Evolutionary conservation across 345 rosid species (phyloP).

Genomic region (Heritiera fomes): DNA sequence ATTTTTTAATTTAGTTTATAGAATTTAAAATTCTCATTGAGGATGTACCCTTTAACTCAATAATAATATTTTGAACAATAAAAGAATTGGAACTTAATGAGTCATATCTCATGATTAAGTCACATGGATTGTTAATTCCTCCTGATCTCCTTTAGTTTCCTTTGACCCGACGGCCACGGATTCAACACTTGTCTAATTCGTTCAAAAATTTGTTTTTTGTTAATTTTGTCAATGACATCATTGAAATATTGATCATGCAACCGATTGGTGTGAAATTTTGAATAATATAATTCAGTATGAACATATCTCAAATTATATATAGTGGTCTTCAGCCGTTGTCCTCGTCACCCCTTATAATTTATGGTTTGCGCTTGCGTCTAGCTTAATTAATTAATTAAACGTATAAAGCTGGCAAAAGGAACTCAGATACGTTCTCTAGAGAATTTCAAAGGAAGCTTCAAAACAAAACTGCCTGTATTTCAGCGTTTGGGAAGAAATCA

Average conservation of each 20-base stretch:
- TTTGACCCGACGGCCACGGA: not conserved
- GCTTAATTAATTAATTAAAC: not conserved
- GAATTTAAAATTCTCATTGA: no score
- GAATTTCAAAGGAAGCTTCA: not conserved
- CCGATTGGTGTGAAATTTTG: not conserved
- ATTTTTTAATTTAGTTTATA: no score
- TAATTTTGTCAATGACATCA: not conserved
- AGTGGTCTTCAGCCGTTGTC: not conserved
- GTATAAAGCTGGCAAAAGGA: conserved; percentile 3
- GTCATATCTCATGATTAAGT: no score
- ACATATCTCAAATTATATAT: no score
- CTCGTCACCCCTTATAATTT: not conserved
- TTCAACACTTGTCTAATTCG: not conserved
- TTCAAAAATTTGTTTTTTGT: not conserved
- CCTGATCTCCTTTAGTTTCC: not conserved
- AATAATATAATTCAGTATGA: not conserved
- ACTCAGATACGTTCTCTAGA: not conserved
- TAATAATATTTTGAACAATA: no score
- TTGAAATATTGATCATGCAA: conserved; percentile 2
- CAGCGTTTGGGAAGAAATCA: not conserved
- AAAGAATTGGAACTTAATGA: no score
- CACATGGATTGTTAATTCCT: no score
- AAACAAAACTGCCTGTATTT: not conserved
- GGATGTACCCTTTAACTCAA: no score
- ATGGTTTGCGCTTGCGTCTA: not conserved